These are phyloP conservation scores for Breviolum minutum DNA, from an alignment of 73 alveolate species.

Conservation along the genomic window DNA sequence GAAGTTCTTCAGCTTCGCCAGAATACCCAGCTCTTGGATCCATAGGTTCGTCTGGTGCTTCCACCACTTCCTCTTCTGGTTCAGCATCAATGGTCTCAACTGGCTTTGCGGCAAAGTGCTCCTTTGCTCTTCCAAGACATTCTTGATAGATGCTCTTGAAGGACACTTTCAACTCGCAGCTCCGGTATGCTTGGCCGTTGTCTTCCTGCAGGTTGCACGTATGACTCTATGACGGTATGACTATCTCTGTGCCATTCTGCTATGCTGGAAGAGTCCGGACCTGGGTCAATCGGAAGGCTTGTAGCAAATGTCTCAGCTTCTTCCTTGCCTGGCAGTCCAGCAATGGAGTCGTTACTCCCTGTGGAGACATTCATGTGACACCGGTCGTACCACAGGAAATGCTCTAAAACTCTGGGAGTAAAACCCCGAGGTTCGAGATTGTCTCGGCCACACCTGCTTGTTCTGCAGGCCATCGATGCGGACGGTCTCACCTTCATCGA, in stretches of 20 bases:
- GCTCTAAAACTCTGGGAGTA: background rate
- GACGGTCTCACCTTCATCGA: constrained; percentile 68
- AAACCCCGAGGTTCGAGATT: too few relatives aligned
- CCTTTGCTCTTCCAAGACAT: constrained; percentile 61
- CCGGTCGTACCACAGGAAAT: background rate
- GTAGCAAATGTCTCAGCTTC: constrained; percentile 73
- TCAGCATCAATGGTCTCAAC: constrained; percentile 25
- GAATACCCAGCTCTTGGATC: constrained; percentile 60
- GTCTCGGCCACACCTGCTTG: constrained; percentile 32
- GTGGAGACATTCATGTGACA: background rate
- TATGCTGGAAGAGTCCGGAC: background rate
- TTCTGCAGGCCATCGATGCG: constrained; percentile 86
- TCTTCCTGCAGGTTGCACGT: constrained; percentile 1
- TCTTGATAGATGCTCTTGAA: constrained; percentile 68
- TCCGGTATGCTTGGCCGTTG: constrained; percentile 66
- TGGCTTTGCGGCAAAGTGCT: constrained; percentile 75
- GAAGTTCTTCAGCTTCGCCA: constrained; percentile 42
- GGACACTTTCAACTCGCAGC: constrained; percentile 76
- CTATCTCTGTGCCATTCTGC: background rate
- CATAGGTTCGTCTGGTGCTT: background rate
- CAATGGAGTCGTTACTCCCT: too few relatives aligned
- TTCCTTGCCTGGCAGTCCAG: constrained; percentile 54
- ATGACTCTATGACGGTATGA: too few relatives aligned
- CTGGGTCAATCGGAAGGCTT: constrained; percentile 78
- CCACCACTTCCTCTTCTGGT: background rate